A percentile compares a stretch with the other conserved stretches of the same genome.
Conservation (phyloP, 306 rosid species). For the Sindora glabra region DNA sequence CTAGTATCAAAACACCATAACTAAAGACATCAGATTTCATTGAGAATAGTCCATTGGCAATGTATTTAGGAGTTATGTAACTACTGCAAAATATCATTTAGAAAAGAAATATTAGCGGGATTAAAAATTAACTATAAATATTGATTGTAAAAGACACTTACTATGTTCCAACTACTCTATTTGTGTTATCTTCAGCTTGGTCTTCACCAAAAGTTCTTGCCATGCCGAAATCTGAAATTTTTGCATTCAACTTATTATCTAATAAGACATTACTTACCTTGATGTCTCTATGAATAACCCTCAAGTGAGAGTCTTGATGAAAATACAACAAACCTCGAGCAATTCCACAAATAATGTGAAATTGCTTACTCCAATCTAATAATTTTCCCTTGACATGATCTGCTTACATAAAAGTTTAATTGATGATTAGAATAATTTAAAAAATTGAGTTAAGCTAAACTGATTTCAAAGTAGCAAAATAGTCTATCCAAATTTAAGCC, state of each 20-base stretch:
- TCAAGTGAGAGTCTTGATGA: conserved; percentile 26
- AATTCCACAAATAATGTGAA: conserved; percentile 24
- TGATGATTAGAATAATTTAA: no score
- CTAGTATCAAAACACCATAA: conserved; percentile 19
- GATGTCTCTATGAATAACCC: no score
- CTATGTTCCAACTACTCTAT: conserved; percentile 31
- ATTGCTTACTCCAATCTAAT: conserved; percentile 28
- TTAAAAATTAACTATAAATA: no score
- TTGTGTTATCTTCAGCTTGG: conserved; percentile 28
- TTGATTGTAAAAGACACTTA: conserved; percentile 6
- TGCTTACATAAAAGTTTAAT: not conserved
- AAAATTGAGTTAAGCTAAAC: no score
- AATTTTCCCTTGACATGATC: not conserved
- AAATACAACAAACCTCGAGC: conserved; percentile 36
- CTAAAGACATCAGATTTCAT: not conserved
- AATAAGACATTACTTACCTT: conserved; percentile 32
- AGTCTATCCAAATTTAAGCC: not conserved
- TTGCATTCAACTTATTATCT: conserved; percentile 24
- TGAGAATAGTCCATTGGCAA: conserved; percentile 21
- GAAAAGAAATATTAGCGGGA: not conserved
- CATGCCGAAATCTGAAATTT: conserved; percentile 36
- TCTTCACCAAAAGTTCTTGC: conserved; percentile 29
- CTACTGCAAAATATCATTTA: not conserved
- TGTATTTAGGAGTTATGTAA: conserved; percentile 32
- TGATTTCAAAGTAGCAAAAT: no score